Evolutionary conservation across 345 rosid genomes (phyloP).

Genomic region (Erysimum cheiranthoides): DNA sequence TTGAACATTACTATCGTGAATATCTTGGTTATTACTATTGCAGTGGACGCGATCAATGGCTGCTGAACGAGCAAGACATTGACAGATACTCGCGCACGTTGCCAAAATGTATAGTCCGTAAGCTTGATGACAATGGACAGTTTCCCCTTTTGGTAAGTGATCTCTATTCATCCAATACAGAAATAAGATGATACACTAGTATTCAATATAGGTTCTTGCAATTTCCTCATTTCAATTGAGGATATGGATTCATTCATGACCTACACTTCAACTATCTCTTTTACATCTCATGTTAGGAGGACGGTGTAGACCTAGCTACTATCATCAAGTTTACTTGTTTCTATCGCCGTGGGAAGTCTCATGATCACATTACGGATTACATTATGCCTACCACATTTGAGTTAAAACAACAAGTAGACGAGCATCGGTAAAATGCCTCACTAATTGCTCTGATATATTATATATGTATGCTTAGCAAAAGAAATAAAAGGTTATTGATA

Average conservation of each 20-base stretch:
- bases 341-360: constrained; percentile 61
- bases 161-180: constrained; percentile 2
- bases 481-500: neutral
- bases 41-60: constrained; percentile 77
- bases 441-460: too few species aligned
- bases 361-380: constrained; percentile 55
- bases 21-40: constrained; percentile 21
- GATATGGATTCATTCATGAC: too few species aligned
- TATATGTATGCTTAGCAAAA: constrained; percentile 2
- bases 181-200: neutral
- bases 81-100: constrained; percentile 51
- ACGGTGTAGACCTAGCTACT: constrained; percentile 53
- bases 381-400: constrained; percentile 58
- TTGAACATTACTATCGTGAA: constrained; percentile 8
- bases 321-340: constrained; percentile 53
- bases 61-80: constrained; percentile 70
- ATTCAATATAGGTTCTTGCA: too few species aligned
- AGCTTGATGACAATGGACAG: constrained; percentile 60
- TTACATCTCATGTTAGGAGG: constrained; percentile 53
- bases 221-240: too few species aligned
- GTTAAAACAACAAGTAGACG: constrained; percentile 47
- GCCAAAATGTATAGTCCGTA: constrained; percentile 59
- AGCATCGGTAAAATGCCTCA: constrained; percentile 35
- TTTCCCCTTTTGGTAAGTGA: constrained; percentile 74
- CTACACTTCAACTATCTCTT: neutral